Conservation (phyloP, 1,284 basidiomycete species). For the Puccinia polysora region DNA sequence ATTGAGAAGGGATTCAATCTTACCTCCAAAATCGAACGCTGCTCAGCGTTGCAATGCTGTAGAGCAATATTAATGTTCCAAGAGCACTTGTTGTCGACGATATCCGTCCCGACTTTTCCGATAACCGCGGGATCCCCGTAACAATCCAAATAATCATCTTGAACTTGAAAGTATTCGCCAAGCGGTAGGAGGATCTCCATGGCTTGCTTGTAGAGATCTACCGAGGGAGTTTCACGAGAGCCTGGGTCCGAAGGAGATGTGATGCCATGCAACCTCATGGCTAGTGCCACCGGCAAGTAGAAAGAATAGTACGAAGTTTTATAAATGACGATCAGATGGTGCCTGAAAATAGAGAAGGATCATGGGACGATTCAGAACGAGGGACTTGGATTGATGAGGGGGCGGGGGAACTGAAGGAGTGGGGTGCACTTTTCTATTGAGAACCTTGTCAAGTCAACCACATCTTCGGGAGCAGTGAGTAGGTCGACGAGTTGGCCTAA, state of each 20-base stretch:
- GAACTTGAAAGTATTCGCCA: constrained; percentile 97
- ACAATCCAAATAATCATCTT: constrained; percentile 96
- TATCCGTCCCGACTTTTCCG: constrained; percentile 96
- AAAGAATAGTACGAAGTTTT: constrained; percentile 99
- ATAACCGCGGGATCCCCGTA: constrained; percentile 84
- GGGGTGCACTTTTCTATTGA: constrained; percentile 64
- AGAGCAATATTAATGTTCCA: constrained; percentile 94
- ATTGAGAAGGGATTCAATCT: constrained; percentile 46
- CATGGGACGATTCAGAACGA: not conserved
- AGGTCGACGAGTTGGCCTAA: constrained; percentile 93
- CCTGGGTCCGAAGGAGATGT: constrained; percentile 23
- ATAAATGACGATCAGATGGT: constrained; percentile 90
- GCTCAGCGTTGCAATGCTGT: constrained; percentile 62
- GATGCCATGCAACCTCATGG: constrained; percentile 64
- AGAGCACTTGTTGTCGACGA: constrained; percentile 97
- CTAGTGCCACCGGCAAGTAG: constrained; percentile 94
- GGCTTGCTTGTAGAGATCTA: constrained; percentile 70
- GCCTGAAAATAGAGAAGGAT: constrained; percentile 58
- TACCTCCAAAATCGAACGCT: constrained; percentile 60
- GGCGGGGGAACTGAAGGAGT: not conserved
- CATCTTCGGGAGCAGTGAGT: constrained; percentile 86
- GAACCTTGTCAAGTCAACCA: constrained; percentile 81
- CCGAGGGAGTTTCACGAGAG: constrained; percentile 58
- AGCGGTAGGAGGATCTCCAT: constrained; percentile 81
- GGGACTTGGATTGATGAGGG: not conserved